These are phyloP conservation scores for Musa itinerans DNA, from an alignment of 176 grass and related monocot species.

Conservation along the genomic window DNA sequence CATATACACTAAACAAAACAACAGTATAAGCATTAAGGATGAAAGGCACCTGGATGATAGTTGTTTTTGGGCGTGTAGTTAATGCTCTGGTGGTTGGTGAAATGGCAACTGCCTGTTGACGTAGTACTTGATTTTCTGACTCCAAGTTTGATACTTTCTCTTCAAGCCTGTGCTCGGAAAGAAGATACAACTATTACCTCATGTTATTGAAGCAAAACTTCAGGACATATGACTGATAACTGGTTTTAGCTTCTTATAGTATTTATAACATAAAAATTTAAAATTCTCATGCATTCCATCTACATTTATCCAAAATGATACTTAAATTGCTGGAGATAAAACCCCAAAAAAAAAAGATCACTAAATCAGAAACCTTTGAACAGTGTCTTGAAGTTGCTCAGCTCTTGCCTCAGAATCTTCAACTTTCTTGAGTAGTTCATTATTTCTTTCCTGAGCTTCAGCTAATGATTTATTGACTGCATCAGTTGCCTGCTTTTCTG, in stretches of 20 bases:
- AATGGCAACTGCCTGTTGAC: slow-evolving; percentile 51
- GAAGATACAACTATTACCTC: slow-evolving; percentile 16
- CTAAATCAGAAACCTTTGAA: slow-evolving; percentile 38
- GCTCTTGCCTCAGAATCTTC: slow-evolving; percentile 44
- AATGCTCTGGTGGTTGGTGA: slow-evolving; percentile 48
- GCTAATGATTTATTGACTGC: slow-evolving; percentile 40
- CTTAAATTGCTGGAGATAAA: neutral
- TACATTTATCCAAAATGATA: neutral
- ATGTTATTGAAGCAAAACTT: neutral
- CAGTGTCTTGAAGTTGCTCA: slow-evolving; percentile 45
- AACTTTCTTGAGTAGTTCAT: slow-evolving; percentile 54
- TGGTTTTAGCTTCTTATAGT: neutral
- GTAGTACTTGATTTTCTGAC: slow-evolving; percentile 64
- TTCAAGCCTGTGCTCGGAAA: slow-evolving; percentile 59
- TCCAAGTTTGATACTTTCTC: slow-evolving; percentile 73
- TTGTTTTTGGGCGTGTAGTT: slow-evolving; percentile 41
- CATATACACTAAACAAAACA: neutral
- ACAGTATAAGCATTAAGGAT: neutral
- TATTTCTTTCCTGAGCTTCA: slow-evolving; percentile 61
- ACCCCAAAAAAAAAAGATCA: neutral
- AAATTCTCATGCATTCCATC: neutral
- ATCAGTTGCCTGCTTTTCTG: slow-evolving; percentile 59
- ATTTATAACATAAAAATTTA: neutral
- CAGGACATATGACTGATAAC: neutral
- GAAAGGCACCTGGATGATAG: slow-evolving; percentile 41